phyloP scores from a whole-genome alignment of 352 stramenopile species.

The Bremia lactucae region DNA sequence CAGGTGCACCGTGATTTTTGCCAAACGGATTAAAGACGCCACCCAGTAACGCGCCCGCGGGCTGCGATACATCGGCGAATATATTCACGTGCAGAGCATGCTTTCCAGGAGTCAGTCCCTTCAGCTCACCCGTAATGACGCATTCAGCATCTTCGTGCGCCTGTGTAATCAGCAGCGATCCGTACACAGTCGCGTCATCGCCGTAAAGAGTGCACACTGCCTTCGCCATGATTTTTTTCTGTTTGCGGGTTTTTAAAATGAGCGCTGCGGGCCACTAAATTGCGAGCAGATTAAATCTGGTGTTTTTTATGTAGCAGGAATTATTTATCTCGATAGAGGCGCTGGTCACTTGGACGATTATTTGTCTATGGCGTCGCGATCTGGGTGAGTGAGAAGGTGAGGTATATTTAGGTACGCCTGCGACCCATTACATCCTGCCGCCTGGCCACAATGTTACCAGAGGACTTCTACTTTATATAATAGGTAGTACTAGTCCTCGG shows the following conservation, averaged over 20 bases:
- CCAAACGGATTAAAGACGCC: conserved; percentile 97
- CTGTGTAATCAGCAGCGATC: conserved; percentile 72
- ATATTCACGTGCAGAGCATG: conserved; percentile 93
- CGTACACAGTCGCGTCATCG: conserved; percentile 72
- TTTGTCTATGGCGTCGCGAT: no score
- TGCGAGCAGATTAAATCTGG: no score
- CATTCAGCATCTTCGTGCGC: conserved; percentile 82
- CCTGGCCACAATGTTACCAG: no score
- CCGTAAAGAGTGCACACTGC: conserved; percentile 81
- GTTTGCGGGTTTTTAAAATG: neutral
- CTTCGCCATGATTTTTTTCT: conserved; percentile 53
- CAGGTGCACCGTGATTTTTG: conserved; percentile 93
- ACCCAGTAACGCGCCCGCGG: conserved; percentile 56
- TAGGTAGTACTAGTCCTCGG: no score
- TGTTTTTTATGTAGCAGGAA: no score
- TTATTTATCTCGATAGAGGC: no score
- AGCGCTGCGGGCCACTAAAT: conserved; percentile 4
- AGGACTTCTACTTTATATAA: no score
- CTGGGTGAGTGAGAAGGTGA: no score
- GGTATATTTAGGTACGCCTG: no score
- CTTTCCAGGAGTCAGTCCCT: conserved; percentile 76
- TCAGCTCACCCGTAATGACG: conserved; percentile 77
- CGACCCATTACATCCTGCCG: no score
- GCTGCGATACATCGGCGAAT: conserved; percentile 90
- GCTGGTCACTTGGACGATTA: no score